Conservation (phyloP, 2,329 filamentous ascomycete species). For the Aureobasidium sp. region DNA sequence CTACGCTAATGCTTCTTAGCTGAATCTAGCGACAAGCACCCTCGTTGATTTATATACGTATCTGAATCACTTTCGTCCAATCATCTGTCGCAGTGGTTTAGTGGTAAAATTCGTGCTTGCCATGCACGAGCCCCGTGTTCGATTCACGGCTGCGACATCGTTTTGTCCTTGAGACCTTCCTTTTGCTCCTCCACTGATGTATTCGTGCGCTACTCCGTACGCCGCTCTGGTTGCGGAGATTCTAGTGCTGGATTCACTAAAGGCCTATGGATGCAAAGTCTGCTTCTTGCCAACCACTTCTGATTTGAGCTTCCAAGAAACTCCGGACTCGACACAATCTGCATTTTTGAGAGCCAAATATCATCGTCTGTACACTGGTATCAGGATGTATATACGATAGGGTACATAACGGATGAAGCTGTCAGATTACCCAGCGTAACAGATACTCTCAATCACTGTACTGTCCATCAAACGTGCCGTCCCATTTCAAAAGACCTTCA, state of each 20-base stretch:
- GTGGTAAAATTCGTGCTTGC: conserved; percentile 23
- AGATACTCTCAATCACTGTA: not conserved
- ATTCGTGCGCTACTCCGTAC: too few relatives aligned
- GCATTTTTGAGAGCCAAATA: too few relatives aligned
- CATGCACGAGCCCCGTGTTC: conserved; percentile 22
- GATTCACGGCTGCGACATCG: conserved; percentile 22
- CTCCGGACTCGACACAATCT: too few relatives aligned
- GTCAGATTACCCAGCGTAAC: not conserved
- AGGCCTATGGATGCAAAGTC: too few relatives aligned
- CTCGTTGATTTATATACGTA: not conserved
- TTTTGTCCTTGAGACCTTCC: not conserved
- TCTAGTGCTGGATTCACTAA: too few relatives aligned
- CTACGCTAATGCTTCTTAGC: too few relatives aligned
- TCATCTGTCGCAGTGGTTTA: conserved; percentile 20
- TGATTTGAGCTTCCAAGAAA: too few relatives aligned
- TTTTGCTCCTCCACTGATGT: not conserved
- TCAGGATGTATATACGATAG: not conserved
- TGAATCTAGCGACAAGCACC: too few relatives aligned
- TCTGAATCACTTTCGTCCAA: not conserved
- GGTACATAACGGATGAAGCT: not conserved
- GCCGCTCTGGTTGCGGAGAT: too few relatives aligned
- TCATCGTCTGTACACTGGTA: too few relatives aligned
- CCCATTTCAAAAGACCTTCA: conserved; percentile 35
- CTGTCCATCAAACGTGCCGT: too few relatives aligned
- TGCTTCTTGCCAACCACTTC: too few relatives aligned